Evolutionary conservation across 768 basidiomycete species (phyloP), one percentile per base, ranked within the genome.

Genomic region (Lactifluus hygrophoroides): DNA sequence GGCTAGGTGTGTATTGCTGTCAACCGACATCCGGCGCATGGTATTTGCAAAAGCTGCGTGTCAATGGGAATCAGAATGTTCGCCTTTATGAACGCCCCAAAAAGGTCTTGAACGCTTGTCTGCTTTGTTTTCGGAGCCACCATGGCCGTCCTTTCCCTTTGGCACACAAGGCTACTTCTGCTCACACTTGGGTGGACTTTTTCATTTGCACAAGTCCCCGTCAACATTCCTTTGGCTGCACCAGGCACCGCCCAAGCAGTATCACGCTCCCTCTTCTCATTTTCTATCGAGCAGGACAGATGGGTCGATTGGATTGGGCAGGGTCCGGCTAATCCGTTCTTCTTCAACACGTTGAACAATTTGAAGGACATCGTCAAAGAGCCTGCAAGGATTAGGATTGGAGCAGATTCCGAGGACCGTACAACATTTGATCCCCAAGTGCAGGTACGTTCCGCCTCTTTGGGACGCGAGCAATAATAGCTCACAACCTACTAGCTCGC

Each of bases 241-340:
- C 60, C 56, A n/a, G 11, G 17, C 7, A 30, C 3, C 17, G 56
- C 60, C 3, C 55, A 46, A 21, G n/a, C 25, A 7, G 10, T 57
- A 38, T 55, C 55, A 16, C 44, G 51, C 38, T 52, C 51, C 0
- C 69, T 85, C 13, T 63, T 86, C 27, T 84, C 82, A 0, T 78
- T 86, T 62, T 87, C 85, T 30, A 78, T 87, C 53, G 86, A 86
- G 64, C 80, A 84, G 68, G 85, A 88, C 62, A 73, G 81, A 32
- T 87, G 84, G 84, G 72, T 75, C 10, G 85, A 86, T 60, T 88
- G 86, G 85, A 71, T 71, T 11, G 85, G 86, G 1, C 74, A 73
- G 10, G 57, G 64, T 6, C 69, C 75, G 3, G 73, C 72, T 34
- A 86, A 88, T 64, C 57, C 76, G 17, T 87, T 86, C 69, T 79